Evolutionary conservation across 108 stramenopile species (phyloP), one percentile per base, ranked within the genome.

Genomic region (Fragilariopsis cylindrus): DNA sequence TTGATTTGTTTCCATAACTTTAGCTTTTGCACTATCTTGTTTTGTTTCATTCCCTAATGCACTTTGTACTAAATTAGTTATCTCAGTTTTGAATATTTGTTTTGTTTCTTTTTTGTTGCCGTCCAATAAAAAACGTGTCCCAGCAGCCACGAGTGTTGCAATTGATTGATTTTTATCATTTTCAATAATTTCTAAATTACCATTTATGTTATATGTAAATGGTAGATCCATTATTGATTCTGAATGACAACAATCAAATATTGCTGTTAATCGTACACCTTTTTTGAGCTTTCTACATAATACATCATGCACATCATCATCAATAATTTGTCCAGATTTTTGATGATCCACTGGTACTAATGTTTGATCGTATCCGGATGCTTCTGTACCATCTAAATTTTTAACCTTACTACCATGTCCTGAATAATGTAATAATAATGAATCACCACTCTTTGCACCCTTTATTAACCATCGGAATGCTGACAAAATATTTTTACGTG

Each of bases 291-390:
- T 42, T 41, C 41, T 57, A 40, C 48, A 48, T 1, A 71, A 49
- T 12, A 18, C 56, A 19, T 57, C 57, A 44, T 58, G 56, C 19
- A 71, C 53, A 49, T 71, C 70, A 44, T 58, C 70, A 56, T 71
- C 70, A 39, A 71, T 12, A 19, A 68, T 68, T 16, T 50, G 21
- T 0, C 97, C 97, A 21, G 76, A 60, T 0, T 74, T 60, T 41
- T 69, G 12, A 73, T 86, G 94, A 77, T 98, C 97, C 7, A 96
- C 68, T 6, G 96, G 97, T 11, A 93, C 80, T 44, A 98, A 47
- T 12, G 95, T 91, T 73, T 97, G 94, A 75, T 97, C 95, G 55
- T 80, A 90, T 9, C 87, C 87, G 69, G 83, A 82, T 12, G 83
- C 82, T 64, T 90, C 86, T 5, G 86, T 87, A 42, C 73, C 71